These are phyloP conservation scores for Spizellomyces punctatus DNA, from an alignment of 192 early-diverging fungal genomes.

Conservation along the genomic window DNA sequence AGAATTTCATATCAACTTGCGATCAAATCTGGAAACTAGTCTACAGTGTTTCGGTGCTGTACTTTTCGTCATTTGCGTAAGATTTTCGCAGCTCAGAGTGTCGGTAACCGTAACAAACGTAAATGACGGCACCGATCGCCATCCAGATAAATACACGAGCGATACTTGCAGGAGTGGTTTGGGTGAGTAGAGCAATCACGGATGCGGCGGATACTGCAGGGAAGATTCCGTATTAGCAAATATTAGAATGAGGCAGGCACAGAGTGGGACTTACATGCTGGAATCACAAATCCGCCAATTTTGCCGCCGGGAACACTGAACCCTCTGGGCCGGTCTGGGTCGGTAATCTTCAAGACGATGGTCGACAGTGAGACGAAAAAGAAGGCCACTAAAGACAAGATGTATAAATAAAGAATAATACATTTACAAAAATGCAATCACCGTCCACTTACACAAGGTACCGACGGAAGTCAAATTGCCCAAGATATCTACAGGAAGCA, in stretches of 20 bases:
- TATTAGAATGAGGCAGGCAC: not conserved
- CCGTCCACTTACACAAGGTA: slow-evolving; percentile 58
- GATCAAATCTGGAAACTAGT: too few species aligned
- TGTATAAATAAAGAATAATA: not conserved
- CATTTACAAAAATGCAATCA: not conserved
- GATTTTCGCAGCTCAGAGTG: slow-evolving; percentile 45
- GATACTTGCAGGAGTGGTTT: slow-evolving; percentile 62
- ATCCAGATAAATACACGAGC: slow-evolving; percentile 80
- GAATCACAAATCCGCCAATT: slow-evolving; percentile 63
- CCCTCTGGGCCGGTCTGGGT: slow-evolving; percentile 66
- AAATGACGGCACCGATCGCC: slow-evolving; percentile 76
- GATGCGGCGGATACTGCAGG: not conserved
- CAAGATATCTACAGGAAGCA: slow-evolving; percentile 81
- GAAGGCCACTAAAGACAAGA: slow-evolving; percentile 54
- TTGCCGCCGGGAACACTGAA: slow-evolving; percentile 74
- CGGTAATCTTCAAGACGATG: slow-evolving; percentile 67
- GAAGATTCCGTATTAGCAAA: not conserved
- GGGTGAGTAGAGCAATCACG: slow-evolving; percentile 29
- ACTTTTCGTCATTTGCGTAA: too few species aligned
- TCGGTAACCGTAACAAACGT: slow-evolving; percentile 65
- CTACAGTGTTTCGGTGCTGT: too few species aligned
- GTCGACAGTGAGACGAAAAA: slow-evolving; percentile 80
- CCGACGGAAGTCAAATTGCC: slow-evolving; percentile 86
- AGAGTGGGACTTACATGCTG: slow-evolving; percentile 20
- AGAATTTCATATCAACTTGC: too few species aligned